Percentiles rank a stretch among this genome's conserved stretches.
Conservation (phyloP, 1,284 basidiomycete genomes). For the Xanthoconium separans region DNA sequence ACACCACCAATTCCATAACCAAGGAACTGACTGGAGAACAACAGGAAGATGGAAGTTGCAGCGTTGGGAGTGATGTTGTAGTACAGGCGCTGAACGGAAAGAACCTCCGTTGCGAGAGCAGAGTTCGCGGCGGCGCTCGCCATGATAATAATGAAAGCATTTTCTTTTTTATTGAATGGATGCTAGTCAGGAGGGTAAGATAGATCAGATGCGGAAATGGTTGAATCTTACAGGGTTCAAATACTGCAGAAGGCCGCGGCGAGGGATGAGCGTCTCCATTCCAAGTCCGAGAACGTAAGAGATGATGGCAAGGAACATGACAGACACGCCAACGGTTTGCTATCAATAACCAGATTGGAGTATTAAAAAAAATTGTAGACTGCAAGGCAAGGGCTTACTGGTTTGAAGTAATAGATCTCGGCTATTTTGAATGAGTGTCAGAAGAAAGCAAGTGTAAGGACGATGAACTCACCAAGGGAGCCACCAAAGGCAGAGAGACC, state of each 20-base stretch:
- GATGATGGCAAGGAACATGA: constrained; percentile 50
- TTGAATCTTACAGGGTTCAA: constrained; percentile 50
- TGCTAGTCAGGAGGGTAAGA: constrained; percentile 30
- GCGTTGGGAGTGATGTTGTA: constrained; percentile 58
- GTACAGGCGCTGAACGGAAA: constrained; percentile 57
- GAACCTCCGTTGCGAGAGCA: constrained; percentile 64
- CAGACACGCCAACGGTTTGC: constrained; percentile 52
- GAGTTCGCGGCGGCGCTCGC: constrained; percentile 62
- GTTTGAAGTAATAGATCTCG: constrained; percentile 67
- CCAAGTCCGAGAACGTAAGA: constrained; percentile 41
- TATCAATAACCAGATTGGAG: background rate
- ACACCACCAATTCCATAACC: constrained; percentile 62
- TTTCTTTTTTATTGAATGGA: constrained; percentile 49
- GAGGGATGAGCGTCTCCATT: constrained; percentile 47
- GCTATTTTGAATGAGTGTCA: constrained; percentile 22
- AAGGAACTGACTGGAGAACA: constrained; percentile 62
- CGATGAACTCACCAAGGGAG: constrained; percentile 36
- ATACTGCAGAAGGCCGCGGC: constrained; percentile 45
- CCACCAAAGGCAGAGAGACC: constrained; percentile 62
- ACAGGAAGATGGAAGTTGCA: constrained; percentile 53
- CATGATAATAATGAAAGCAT: constrained; percentile 68
- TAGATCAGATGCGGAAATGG: constrained; percentile 12
- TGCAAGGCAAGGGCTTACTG: constrained; percentile 21
- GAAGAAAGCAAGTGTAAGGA: background rate
- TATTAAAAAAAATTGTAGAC: background rate